Percentiles rank a stretch among this genome's conserved stretches.
Evolutionary conservation across 192 early-diverging fungal species (phyloP).

Genomic region (Coemansia sp.): DNA sequence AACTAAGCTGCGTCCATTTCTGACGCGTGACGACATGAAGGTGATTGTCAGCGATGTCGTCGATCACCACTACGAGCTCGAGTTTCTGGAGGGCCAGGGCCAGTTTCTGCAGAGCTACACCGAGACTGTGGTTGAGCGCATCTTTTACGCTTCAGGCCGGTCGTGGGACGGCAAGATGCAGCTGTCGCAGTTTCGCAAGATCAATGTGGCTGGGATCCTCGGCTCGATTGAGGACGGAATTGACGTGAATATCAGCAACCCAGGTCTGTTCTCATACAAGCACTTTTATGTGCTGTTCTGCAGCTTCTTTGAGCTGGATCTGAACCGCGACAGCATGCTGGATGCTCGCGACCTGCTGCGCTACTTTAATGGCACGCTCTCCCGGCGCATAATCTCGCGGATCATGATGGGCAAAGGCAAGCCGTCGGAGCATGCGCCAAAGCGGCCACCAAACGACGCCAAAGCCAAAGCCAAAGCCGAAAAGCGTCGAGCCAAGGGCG

Average conservation of each 20-base stretch:
- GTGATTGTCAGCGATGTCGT: slow-evolving; percentile 80
- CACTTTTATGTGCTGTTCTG: slow-evolving; percentile 98
- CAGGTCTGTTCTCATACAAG: slow-evolving; percentile 92
- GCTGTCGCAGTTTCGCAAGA: slow-evolving; percentile 71
- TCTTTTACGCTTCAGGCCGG: slow-evolving; percentile 75
- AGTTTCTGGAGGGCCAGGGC: slow-evolving; percentile 75
- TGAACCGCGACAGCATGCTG: slow-evolving; percentile 82
- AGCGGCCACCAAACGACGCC: not conserved
- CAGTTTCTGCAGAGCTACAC: slow-evolving; percentile 86
- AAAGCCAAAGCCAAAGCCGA: slow-evolving; percentile 23
- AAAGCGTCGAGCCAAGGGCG: slow-evolving; percentile 25
- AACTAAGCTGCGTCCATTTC: slow-evolving; percentile 21
- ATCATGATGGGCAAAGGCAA: slow-evolving; percentile 70
- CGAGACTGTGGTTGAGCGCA: slow-evolving; percentile 85
- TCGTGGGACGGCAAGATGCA: slow-evolving; percentile 72
- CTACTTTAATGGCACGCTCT: slow-evolving; percentile 75
- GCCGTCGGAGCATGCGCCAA: slow-evolving; percentile 25
- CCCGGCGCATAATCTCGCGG: slow-evolving; percentile 65
- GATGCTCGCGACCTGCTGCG: slow-evolving; percentile 64
- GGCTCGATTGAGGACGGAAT: slow-evolving; percentile 65
- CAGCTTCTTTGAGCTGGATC: slow-evolving; percentile 94
- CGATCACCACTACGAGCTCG: slow-evolving; percentile 81
- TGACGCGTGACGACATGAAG: slow-evolving; percentile 68
- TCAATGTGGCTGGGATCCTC: slow-evolving; percentile 63
- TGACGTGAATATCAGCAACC: slow-evolving; percentile 65